Conservation (phyloP, 345 rosid genomes). For the Aquilaria malaccensis region DNA sequence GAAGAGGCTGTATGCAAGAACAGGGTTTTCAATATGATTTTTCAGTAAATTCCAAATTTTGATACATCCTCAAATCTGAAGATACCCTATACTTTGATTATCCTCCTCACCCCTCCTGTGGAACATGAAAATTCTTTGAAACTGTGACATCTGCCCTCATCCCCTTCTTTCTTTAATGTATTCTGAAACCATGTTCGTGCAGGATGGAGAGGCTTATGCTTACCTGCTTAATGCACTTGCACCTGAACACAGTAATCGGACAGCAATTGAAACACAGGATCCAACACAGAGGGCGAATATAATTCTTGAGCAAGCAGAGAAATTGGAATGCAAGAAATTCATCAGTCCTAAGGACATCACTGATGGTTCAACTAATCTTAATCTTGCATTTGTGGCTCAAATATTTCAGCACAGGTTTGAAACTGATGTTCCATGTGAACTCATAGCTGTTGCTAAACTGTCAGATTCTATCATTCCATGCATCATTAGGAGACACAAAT, state of each 20-base stretch:
- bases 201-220: conserved; percentile 98
- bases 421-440: conserved; percentile 1
- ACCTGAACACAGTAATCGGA: conserved; percentile 60
- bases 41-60: neutral
- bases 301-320: conserved; percentile 93
- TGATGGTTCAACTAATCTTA: conserved; percentile 95
- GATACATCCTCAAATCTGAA: conserved; percentile 1
- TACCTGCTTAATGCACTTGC: conserved; percentile 92
- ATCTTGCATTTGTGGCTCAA: conserved; percentile 95
- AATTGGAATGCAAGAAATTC: conserved; percentile 85
- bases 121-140: neutral
- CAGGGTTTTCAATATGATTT: neutral
- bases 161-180: conserved; percentile 11
- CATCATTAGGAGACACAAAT: neutral
- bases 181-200: conserved; percentile 22
- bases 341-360: conserved; percentile 85
- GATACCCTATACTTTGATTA: neutral
- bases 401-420: conserved; percentile 87
- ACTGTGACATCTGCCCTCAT: neutral
- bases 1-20: neutral
- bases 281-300: conserved; percentile 70
- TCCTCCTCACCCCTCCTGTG: neutral
- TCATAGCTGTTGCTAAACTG: no score
- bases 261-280: conserved; percentile 46
- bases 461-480: conserved; percentile 3